Conservation (phyloP, 2,329 filamentous ascomycete species). For the Pseudopyricularia javanii region DNA sequence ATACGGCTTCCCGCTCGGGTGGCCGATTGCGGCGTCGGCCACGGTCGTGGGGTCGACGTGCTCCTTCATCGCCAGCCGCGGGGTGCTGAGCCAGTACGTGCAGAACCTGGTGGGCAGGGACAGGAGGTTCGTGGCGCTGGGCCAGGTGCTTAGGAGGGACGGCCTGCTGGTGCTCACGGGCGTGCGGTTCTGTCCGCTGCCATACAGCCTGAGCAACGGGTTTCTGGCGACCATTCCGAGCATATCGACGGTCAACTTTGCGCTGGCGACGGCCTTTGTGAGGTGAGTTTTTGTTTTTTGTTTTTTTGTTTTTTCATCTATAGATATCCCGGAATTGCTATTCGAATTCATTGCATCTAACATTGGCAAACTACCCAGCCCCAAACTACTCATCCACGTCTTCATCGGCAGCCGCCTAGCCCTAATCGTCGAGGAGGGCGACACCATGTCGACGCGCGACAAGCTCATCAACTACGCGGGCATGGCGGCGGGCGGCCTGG, state of each 20-base stretch:
- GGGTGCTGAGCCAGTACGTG: conserved; percentile 67
- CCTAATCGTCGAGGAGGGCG: conserved; percentile 68
- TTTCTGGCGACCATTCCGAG: conserved; percentile 90
- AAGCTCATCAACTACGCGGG: conserved; percentile 75
- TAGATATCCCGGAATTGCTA: not conserved
- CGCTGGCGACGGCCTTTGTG: conserved; percentile 68
- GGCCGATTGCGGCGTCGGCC: conserved; percentile 70
- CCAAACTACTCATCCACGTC: conserved; percentile 82
- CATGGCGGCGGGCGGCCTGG: conserved; percentile 58
- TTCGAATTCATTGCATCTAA: not conserved
- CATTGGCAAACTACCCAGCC: conserved; percentile 26
- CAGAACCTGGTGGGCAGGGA: conserved; percentile 70
- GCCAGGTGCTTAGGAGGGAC: conserved; percentile 79
- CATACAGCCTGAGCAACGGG: conserved; percentile 87
- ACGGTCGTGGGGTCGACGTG: conserved; percentile 67
- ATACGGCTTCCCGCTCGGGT: conserved; percentile 50
- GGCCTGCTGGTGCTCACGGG: conserved; percentile 80
- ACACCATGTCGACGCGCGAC: conserved; percentile 65
- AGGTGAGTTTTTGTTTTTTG: conserved; percentile 25
- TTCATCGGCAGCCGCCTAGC: conserved; percentile 84
- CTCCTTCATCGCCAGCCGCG: conserved; percentile 71
- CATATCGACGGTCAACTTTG: conserved; percentile 64
- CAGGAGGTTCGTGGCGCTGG: conserved; percentile 76
- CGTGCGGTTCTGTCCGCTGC: conserved; percentile 84
- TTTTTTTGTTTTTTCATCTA: not conserved